phyloP scores from a whole-genome alignment of 148 eudicot species.

The Fagopyrum homotropicum region DNA sequence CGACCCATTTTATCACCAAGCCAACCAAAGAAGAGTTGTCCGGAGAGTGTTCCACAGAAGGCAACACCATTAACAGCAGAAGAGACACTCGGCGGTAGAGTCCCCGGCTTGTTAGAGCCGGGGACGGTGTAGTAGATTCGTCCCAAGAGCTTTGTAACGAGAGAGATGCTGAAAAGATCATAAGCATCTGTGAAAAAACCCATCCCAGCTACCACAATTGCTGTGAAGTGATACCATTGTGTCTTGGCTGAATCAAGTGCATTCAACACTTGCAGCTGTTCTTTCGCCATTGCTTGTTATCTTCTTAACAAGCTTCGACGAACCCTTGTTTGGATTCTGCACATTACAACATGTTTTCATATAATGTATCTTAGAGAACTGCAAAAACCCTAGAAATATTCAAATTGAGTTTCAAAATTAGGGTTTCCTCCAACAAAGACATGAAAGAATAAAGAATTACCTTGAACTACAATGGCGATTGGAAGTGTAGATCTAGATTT shows the following conservation, averaged over 20 bases:
- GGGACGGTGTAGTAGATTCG: constrained; percentile 16
- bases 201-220: constrained; percentile 16
- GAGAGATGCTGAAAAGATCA: constrained; percentile 14
- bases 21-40: constrained; percentile 21
- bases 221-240: constrained; percentile 16
- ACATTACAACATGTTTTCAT: too few species aligned
- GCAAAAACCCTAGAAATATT: too few species aligned
- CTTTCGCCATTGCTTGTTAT: not conserved
- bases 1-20: constrained; percentile 19
- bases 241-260: constrained; percentile 17
- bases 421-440: not conserved
- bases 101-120: not conserved
- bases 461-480: not conserved
- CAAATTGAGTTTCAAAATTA: not conserved
- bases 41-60: constrained; percentile 18
- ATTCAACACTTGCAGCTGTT: constrained; percentile 4
- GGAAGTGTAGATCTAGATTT: too few species aligned
- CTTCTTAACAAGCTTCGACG: not conserved
- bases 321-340: not conserved
- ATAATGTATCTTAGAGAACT: not conserved
- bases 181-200: constrained; percentile 17
- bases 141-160: constrained; percentile 12
- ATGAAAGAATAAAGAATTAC: not conserved
- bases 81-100: constrained; percentile 3
- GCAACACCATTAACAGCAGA: constrained; percentile 19